These are phyloP conservation scores for Jamesozyma rosinii DNA, from an alignment of 805 yeast species.

Conservation along the genomic window DNA sequence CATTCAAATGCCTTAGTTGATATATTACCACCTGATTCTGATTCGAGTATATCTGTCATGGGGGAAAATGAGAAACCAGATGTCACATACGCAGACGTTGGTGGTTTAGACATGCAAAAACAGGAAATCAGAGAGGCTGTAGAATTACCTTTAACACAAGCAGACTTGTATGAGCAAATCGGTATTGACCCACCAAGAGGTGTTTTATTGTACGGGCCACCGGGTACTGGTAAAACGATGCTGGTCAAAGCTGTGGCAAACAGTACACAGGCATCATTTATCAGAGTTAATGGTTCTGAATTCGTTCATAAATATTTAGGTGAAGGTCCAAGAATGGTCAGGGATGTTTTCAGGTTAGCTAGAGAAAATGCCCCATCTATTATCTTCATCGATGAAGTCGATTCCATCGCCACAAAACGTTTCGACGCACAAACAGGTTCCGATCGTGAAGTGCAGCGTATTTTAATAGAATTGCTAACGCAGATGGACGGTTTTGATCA, in stretches of 20 bases:
- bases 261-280: slow-evolving; percentile 88
- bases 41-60: slow-evolving; percentile 87
- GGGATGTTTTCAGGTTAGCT: slow-evolving; percentile 95
- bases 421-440: slow-evolving; percentile 99
- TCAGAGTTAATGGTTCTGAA: slow-evolving; percentile 95
- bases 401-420: slow-evolving; percentile 97
- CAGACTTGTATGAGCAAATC: slow-evolving; percentile 90
- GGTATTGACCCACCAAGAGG: slow-evolving; percentile 99
- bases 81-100: slow-evolving; percentile 93
- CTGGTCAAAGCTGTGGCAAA: slow-evolving; percentile 98
- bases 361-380: slow-evolving; percentile 96
- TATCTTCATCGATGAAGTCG: slow-evolving; percentile 96
- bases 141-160: slow-evolving; percentile 90
- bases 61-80: slow-evolving; percentile 91
- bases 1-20: slow-evolving; percentile 97
- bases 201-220: slow-evolving; percentile 95
- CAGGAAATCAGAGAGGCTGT: slow-evolving; percentile 99
- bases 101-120: slow-evolving; percentile 98
- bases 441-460: slow-evolving; percentile 98
- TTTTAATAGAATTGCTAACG: slow-evolving; percentile 84
- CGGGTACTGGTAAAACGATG: slow-evolving; percentile 99
- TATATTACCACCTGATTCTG: slow-evolving; percentile 97
- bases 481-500: slow-evolving; percentile 99
- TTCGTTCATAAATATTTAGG: slow-evolving; percentile 97
- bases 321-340: slow-evolving; percentile 99